Percentiles rank a stretch among this genome's conserved stretches.
phyloP scores from a whole-genome alignment of 1,139 yeast species.

The Yamadazyma songkhlaensis region DNA sequence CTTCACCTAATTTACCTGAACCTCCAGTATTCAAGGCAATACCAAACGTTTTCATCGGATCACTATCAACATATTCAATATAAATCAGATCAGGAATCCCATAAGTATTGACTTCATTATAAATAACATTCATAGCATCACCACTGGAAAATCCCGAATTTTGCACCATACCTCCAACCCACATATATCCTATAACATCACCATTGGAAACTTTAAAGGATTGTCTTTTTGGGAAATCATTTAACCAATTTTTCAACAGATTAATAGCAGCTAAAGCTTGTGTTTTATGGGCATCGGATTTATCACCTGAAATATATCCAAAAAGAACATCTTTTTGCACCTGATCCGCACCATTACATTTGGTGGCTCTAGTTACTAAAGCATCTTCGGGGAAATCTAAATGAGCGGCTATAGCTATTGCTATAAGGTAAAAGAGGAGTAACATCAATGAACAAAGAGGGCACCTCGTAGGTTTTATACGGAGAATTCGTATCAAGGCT shows the following conservation, averaged over 20 bases:
- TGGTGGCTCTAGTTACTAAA: too few relatives aligned
- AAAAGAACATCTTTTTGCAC: slow-evolving; percentile 9
- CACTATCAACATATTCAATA: slow-evolving; percentile 12
- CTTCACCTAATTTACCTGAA: slow-evolving; percentile 7
- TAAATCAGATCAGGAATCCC: slow-evolving; percentile 14
- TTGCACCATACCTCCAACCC: slow-evolving; percentile 17
- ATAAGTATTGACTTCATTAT: slow-evolving; percentile 12
- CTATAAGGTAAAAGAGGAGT: slow-evolving; percentile 1
- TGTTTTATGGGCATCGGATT: slow-evolving; percentile 10
- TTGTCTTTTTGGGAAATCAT: slow-evolving; percentile 8
- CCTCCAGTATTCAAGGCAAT: slow-evolving; percentile 13
- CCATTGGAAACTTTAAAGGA: slow-evolving; percentile 11
- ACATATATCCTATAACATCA: slow-evolving; percentile 12
- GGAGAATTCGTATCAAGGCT: too few relatives aligned
- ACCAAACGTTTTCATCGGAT: slow-evolving; percentile 14
- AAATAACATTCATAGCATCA: slow-evolving; percentile 11
- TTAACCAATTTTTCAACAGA: slow-evolving; percentile 10
- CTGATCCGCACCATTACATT: slow-evolving; percentile 10
- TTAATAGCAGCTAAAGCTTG: slow-evolving; percentile 12
- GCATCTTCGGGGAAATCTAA: neutral
- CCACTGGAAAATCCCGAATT: slow-evolving; percentile 13
- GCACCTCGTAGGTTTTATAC: too few relatives aligned
- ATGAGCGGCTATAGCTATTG: slow-evolving; percentile 2
- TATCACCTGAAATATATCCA: slow-evolving; percentile 13
- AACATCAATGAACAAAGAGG: neutral